Evolutionary conservation across 345 rosid genomes (phyloP).

Genomic region (Gossypium anomalum): DNA sequence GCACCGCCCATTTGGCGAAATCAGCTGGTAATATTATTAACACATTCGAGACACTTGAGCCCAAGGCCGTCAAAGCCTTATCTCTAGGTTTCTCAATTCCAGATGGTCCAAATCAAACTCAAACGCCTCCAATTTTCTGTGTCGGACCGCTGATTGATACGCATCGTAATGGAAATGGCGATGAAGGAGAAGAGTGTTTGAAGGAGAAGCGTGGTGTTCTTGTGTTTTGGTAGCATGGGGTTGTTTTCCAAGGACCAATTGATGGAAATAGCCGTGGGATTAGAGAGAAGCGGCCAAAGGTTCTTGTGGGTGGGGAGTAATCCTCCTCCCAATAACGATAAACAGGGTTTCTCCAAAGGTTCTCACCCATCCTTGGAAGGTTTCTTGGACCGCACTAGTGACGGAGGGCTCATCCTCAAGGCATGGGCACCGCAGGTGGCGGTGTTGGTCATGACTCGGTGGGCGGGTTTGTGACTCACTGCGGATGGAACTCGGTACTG

Average conservation of each 20-base stretch:
- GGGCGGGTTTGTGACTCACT: constrained; percentile 33
- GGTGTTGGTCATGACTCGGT: constrained; percentile 25
- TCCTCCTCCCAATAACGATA: constrained; percentile 25
- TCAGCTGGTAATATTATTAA: too few relatives aligned
- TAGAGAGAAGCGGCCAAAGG: constrained; percentile 45
- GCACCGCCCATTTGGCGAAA: too few relatives aligned
- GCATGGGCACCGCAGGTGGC: constrained; percentile 31
- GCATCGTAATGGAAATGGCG: too few relatives aligned
- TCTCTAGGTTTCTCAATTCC: too few relatives aligned
- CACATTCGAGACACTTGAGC: too few relatives aligned
- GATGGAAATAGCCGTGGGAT: constrained; percentile 40
- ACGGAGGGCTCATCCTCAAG: constrained; percentile 17
- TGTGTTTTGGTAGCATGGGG: constrained; percentile 62
- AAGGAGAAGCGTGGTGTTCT: constrained; percentile 34
- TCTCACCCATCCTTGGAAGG: constrained; percentile 20
- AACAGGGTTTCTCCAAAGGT: not conserved
- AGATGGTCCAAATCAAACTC: too few relatives aligned
- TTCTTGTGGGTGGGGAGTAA: constrained; percentile 55
- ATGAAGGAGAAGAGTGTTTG: constrained; percentile 21
- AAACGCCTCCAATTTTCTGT: too few relatives aligned
- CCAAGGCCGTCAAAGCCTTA: too few relatives aligned
- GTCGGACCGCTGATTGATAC: too few relatives aligned
- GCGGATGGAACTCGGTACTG: constrained; percentile 36
- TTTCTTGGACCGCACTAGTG: constrained; percentile 29
- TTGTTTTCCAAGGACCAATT: constrained; percentile 36